Evolutionary conservation across 257 asterid genomes (phyloP).

Genomic region (Nicotiana obtusifolia): DNA sequence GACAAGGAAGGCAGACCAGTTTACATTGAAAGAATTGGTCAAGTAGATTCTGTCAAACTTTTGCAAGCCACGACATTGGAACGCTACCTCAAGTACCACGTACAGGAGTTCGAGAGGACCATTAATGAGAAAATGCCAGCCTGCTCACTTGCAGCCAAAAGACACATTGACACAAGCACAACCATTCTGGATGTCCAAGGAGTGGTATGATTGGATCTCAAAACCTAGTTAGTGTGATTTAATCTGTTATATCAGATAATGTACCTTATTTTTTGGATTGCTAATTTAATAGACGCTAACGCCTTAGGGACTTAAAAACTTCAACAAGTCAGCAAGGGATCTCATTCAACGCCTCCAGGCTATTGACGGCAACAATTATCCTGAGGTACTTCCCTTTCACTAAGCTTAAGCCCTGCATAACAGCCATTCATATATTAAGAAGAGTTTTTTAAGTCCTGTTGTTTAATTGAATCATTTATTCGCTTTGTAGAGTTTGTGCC

Average conservation of each 20-base stretch:
- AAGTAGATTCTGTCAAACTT: conserved; percentile 80
- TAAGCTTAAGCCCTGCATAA: neutral
- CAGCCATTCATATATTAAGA: neutral
- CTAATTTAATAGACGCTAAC: neutral
- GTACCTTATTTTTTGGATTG: neutral
- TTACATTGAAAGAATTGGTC: conserved; percentile 78
- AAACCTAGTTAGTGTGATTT: neutral
- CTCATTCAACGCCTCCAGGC: conserved; percentile 85
- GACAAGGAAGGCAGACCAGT: conserved; percentile 94
- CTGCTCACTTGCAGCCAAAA: conserved; percentile 81
- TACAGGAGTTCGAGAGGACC: conserved; percentile 91
- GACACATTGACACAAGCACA: conserved; percentile 91
- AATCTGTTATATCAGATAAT: neutral
- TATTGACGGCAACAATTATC: conserved; percentile 90
- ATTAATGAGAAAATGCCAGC: conserved; percentile 82
- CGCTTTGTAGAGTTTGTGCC: conserved; percentile 57
- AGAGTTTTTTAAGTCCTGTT: neutral
- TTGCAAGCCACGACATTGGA: conserved; percentile 86
- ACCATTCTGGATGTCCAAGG: conserved; percentile 98
- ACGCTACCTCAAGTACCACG: conserved; percentile 78
- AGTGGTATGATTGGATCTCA: conserved; percentile 49
- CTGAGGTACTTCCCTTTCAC: conserved; percentile 51
- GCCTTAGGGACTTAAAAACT: conserved; percentile 76
- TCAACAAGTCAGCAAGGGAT: conserved; percentile 85
- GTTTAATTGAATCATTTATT: neutral